Conservation (phyloP, 805 yeast species). For the Yarrowia sp. region DNA sequence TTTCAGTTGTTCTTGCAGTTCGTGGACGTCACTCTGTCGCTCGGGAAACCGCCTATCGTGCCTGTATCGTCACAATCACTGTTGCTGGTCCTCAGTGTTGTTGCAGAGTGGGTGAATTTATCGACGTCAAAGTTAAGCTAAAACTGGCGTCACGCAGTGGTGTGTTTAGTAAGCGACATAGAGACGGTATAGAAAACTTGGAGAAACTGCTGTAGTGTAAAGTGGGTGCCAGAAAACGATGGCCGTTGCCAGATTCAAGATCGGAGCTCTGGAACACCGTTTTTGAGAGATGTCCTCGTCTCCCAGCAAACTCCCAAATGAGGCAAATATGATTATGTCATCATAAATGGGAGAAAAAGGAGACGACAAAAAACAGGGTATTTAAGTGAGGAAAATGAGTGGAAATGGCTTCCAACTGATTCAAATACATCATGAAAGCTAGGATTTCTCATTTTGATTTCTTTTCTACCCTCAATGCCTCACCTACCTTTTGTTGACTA, state of each 20-base stretch:
- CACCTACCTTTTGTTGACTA: too few species aligned
- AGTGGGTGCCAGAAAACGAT: not conserved
- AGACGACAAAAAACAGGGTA: too few species aligned
- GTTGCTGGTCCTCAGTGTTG: constrained; percentile 15
- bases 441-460: too few species aligned
- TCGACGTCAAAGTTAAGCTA: constrained; percentile 21
- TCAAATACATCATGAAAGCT: too few species aligned
- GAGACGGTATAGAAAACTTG: not conserved
- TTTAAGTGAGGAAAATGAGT: too few species aligned
- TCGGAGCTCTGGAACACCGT: not conserved
- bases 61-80: constrained; percentile 4
- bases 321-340: constrained; percentile 26
- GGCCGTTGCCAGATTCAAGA: not conserved
- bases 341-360: not conserved
- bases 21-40: too few species aligned
- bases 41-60: not conserved
- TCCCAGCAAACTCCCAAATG: constrained; percentile 19
- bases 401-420: too few species aligned
- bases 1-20: too few species aligned
- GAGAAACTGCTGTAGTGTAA: not conserved
- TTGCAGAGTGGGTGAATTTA: constrained; percentile 24
- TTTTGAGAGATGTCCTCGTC: not conserved
- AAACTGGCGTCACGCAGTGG: constrained; percentile 9
- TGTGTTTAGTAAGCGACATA: not conserved
- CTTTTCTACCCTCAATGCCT: too few species aligned